Percentiles rank a stretch among this genome's conserved stretches.
Evolutionary conservation across 179 eudicot species (phyloP).

Genomic region (Actinidia arguta): DNA sequence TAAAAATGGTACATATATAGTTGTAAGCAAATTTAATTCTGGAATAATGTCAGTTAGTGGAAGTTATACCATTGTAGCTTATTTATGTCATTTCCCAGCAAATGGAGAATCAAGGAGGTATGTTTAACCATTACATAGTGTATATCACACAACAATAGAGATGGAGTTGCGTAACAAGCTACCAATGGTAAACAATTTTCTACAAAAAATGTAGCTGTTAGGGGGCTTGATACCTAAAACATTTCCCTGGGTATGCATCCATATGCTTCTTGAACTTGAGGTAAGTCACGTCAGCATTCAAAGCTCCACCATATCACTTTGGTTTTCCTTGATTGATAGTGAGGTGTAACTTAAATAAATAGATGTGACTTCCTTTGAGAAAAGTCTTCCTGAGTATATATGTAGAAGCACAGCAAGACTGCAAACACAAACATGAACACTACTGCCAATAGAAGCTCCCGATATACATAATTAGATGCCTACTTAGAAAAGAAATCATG

Average conservation of each 20-base stretch:
- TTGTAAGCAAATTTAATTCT: background rate
- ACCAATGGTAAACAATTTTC: background rate
- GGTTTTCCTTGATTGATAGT: constrained; percentile 42
- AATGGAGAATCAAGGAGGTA: background rate
- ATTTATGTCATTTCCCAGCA: background rate
- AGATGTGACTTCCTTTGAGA: constrained; percentile 42
- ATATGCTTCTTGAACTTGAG: constrained; percentile 92
- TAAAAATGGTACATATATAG: background rate
- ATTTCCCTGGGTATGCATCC: constrained; percentile 82
- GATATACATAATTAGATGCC: background rate
- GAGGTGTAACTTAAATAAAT: constrained; percentile 43
- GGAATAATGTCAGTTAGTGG: background rate
- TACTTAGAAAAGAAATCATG: background rate
- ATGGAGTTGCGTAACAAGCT: background rate
- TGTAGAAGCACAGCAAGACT: too few relatives aligned
- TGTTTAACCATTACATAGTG: background rate
- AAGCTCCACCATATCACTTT: constrained; percentile 60
- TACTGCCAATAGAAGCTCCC: background rate
- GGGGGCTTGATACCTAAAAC: constrained; percentile 65
- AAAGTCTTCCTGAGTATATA: constrained; percentile 61
- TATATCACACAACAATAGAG: too few relatives aligned
- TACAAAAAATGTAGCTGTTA: background rate
- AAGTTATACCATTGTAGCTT: background rate
- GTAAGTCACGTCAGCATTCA: constrained; percentile 84
- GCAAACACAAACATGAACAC: too few relatives aligned